phyloP scores from a whole-genome alignment of 1,139 yeast genomes.

The Pichia sp. region DNA sequence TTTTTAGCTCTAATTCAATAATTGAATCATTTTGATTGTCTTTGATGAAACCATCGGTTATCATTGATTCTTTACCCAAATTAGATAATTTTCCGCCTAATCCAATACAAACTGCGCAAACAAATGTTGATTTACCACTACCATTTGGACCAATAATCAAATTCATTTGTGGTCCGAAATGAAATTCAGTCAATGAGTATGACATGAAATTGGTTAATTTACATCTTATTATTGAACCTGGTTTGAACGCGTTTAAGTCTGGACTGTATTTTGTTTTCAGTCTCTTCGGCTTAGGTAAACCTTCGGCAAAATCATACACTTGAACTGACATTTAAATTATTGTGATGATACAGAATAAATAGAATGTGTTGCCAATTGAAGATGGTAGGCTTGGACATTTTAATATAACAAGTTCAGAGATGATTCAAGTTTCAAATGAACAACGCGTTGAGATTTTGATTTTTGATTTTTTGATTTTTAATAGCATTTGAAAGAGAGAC shows the following conservation, averaged over 20 bases:
- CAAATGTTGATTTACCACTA: constrained; percentile 89
- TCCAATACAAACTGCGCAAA: constrained; percentile 89
- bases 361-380: background rate
- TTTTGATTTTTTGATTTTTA: no score
- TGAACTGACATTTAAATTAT: constrained; percentile 5
- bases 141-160: constrained; percentile 98
- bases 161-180: constrained; percentile 76
- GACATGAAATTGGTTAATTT: constrained; percentile 75
- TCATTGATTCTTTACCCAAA: constrained; percentile 70
- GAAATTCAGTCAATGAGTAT: constrained; percentile 68
- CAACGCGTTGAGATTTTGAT: background rate
- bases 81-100: constrained; percentile 74
- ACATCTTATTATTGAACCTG: constrained; percentile 69
- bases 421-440: no score
- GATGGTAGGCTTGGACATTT: no score
- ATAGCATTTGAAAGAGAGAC: background rate
- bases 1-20: constrained; percentile 63
- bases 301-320: constrained; percentile 5
- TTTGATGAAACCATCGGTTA: constrained; percentile 64
- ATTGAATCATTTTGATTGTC: constrained; percentile 53
- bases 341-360: background rate
- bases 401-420: no score
- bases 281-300: constrained; percentile 17
- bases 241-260: constrained; percentile 22
- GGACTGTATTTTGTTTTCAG: constrained; percentile 13